phyloP scores from a whole-genome alignment of 1,139 yeast species.

The Zhuliangozyma blackwelliae region DNA sequence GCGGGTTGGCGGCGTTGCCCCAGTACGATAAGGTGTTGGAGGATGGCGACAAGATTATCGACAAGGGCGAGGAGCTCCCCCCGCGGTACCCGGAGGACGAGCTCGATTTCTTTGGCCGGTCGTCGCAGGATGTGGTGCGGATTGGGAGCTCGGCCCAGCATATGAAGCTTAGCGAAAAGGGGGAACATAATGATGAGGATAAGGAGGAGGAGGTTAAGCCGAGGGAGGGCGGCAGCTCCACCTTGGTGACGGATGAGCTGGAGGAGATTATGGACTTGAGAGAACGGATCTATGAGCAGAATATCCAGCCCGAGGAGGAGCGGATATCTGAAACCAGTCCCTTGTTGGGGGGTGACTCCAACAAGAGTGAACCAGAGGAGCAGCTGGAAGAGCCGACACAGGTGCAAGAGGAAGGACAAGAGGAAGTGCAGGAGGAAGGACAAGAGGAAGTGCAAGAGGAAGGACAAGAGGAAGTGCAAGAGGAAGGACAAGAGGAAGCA shows the following conservation, averaged over 20 bases:
- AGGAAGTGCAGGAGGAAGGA: no score
- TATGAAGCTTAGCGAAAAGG: conserved; percentile 9
- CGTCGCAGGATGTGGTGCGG: conserved; percentile 15
- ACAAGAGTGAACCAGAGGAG: neutral
- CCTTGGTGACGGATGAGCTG: conserved; percentile 31
- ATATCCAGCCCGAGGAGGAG: conserved; percentile 11
- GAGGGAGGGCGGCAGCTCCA: conserved; percentile 13
- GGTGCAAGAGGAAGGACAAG: neutral
- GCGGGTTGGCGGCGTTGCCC: conserved; percentile 44
- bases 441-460: no score
- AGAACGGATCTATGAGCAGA: conserved; percentile 34
- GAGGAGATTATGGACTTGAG: conserved; percentile 40
- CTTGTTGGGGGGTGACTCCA: conserved; percentile 3
- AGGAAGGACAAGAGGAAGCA: no score
- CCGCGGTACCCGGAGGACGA: conserved; percentile 64
- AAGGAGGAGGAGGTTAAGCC: conserved; percentile 15
- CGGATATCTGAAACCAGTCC: conserved; percentile 10
- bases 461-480: no score
- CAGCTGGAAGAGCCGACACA: neutral
- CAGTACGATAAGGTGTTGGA: conserved; percentile 26
- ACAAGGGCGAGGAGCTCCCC: conserved; percentile 71
- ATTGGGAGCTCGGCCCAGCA: conserved; percentile 23
- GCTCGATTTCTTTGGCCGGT: conserved; percentile 59
- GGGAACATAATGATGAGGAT: conserved; percentile 9
- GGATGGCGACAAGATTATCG: conserved; percentile 47